phyloP scores from a whole-genome alignment of 1,139 yeast species.

The Hemisphaericaspora subhashii region DNA sequence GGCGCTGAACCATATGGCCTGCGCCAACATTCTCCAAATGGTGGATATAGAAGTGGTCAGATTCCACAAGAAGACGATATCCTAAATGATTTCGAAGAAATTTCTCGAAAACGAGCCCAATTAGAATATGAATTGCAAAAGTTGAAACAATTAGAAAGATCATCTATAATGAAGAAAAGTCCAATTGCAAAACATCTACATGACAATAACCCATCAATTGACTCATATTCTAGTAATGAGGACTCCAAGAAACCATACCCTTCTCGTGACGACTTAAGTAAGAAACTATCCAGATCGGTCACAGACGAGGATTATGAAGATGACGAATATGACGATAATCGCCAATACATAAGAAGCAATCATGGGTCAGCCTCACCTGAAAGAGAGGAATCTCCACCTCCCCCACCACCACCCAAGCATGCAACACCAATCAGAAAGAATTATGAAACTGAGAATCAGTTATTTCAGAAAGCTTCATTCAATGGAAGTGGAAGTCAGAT shows the following conservation, averaged over 20 bases:
- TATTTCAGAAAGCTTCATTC: slow-evolving; percentile 1
- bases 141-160: slow-evolving; percentile 35
- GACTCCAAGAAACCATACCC: slow-evolving; percentile 31
- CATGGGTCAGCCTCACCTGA: slow-evolving; percentile 7
- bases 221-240: slow-evolving; percentile 41
- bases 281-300: slow-evolving; percentile 28
- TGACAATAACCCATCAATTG: slow-evolving; percentile 19
- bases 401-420: slow-evolving; percentile 56
- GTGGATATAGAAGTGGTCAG: neutral
- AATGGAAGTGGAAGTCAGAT: neutral
- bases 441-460: slow-evolving; percentile 1
- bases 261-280: slow-evolving; percentile 41
- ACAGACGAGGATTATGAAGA: slow-evolving; percentile 29
- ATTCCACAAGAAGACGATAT: slow-evolving; percentile 12
- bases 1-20: slow-evolving; percentile 9
- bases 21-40: slow-evolving; percentile 27
- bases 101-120: slow-evolving; percentile 36
- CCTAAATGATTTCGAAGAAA: slow-evolving; percentile 28
- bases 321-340: slow-evolving; percentile 15
- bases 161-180: slow-evolving; percentile 6
- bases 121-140: slow-evolving; percentile 42
- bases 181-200: slow-evolving; percentile 4
- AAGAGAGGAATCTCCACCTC: slow-evolving; percentile 35
- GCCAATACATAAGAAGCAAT: neutral
- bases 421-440: slow-evolving; percentile 13